Evolutionary conservation across 805 yeast genomes (phyloP), one percentile per base, ranked within the genome.

Genomic region (Lipomyces yamanashiensis): DNA sequence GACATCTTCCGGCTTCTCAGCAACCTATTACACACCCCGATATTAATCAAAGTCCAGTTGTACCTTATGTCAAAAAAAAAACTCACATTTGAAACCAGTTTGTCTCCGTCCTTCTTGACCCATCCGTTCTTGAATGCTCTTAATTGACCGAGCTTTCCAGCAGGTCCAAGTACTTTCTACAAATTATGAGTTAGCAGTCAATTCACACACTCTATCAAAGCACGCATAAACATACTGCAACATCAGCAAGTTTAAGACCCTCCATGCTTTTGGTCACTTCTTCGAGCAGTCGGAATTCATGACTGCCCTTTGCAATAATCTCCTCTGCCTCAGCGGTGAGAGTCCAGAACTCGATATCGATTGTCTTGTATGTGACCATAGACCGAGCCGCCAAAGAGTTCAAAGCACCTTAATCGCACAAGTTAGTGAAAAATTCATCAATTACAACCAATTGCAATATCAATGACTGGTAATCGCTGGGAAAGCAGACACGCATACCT

Each of bases 111-210:
- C 76, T 96, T 95, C 68, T 84, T 79, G 72, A 95, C 87, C 99
- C 99, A 95, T 48, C 96, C 96, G 76, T 92, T 92, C 78, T 92
- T 93, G 84, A 95, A 96, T 17, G 98, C 99, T 73, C 92, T 87
- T 71, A 96, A 96, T 80, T 95, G 99, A 67, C 99, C 99, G 68
- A 93, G 83, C 71, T 87, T 87, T 67, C 98, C 98, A 64, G 85
- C 85, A 58, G 85, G 80, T 61, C 98, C 98, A 78, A 93, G 80
- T 69, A 87, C 83, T 61, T 86, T 75, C 56, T 72, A 72, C 41
- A 79, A 77, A n/a, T 28, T 12, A 3, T 23, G 17, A 36, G 23
- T 10, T 19, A 43, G 36, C 7, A 63, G 77, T 76, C 19, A 13
- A 43, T 51, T 33, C 23, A 13, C 43, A 33, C 39, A 40, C 6